These are phyloP conservation scores for Talaromyces islandicus DNA, from an alignment of 2,329 filamentous ascomycete species.

Conservation along the genomic window DNA sequence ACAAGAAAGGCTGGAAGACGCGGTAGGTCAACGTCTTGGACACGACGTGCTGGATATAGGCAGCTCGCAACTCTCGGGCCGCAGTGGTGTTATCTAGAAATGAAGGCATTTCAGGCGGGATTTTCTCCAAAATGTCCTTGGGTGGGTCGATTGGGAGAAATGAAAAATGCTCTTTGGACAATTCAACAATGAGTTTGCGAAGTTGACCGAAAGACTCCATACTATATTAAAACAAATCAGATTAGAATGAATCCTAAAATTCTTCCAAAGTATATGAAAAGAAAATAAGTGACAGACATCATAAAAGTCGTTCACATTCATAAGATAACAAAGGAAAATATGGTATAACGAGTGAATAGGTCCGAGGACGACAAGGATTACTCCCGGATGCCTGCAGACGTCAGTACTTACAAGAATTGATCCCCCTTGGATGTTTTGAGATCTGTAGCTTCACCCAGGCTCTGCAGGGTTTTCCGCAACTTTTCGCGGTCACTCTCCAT, in stretches of 20 bases:
- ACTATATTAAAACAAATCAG: conserved; percentile 27
- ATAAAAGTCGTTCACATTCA: neutral
- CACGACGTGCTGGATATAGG: conserved; percentile 51
- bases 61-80: conserved; percentile 47
- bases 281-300: neutral
- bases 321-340: conserved; percentile 15
- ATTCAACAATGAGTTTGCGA: conserved; percentile 45
- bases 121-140: conserved; percentile 45
- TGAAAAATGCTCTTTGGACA: conserved; percentile 47
- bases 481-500: conserved; percentile 47
- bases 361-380: neutral
- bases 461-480: conserved; percentile 46
- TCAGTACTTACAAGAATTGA: conserved; percentile 43
- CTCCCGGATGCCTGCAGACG: neutral
- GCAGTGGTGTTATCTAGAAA: conserved; percentile 49
- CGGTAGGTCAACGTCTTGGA: conserved; percentile 51
- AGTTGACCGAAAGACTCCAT: conserved; percentile 48
- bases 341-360: conserved; percentile 3
- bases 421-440: conserved; percentile 45
- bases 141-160: conserved; percentile 47
- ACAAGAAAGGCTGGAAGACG: conserved; percentile 54
- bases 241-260: conserved; percentile 1
- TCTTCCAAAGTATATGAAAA: neutral
- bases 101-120: conserved; percentile 48
- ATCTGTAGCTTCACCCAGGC: conserved; percentile 46